Base-by-base conservation (phyloP, 2,329 filamentous ascomycete species). In the Colletotrichum cordylinicola region DNA sequence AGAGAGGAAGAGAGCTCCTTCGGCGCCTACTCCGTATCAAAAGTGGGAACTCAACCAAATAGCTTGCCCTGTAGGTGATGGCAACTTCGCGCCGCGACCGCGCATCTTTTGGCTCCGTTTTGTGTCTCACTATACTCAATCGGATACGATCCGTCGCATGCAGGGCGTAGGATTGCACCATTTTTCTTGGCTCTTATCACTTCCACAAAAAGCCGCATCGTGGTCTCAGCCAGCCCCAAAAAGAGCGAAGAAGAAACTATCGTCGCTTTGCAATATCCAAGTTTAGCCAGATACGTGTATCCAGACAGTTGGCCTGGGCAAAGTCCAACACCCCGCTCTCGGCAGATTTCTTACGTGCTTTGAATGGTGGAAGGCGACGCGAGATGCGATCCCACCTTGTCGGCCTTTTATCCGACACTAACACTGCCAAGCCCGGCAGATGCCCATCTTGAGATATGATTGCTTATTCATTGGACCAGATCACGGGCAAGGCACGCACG, bases 161-260 rank as follows among this genome's bases (percentile, higher is more conserved):
- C 64, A 76, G 65, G 43, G 58, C 64, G 64, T 13, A n/a, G 74
- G 48, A 66, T 73, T 58, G 70, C 74, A 69, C 56, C 58, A 75
- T 48, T 64, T 48, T 58, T n/a, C 74, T 73, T 74, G 64, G 70
- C 74, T 55, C 70, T 65, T 60, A 76, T 76, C 74, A 73, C 65
- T 73, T 69, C 74, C 70, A 35, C 18, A 72, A 76, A 52, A 64
- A 73, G 65, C 31, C 56, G n/a, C 55, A 62, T 70, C 67, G n/a
- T 70, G 18, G 21, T 60, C 48, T 18, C 48, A 68, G 43, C 39
- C 66, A 52, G 16, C 68, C 24, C 33, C 56, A 16, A 69, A 60
- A 24, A 8, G 29, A 48, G 9, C 15, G 27, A 62, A 18, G 8
- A 33, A 62, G 37, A 29, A 60, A 43, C 21, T 31, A 18, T 27